These are phyloP conservation scores for Aspergillus indologenus DNA, from an alignment of 495 filamentous ascomycete genomes.

Conservation along the genomic window DNA sequence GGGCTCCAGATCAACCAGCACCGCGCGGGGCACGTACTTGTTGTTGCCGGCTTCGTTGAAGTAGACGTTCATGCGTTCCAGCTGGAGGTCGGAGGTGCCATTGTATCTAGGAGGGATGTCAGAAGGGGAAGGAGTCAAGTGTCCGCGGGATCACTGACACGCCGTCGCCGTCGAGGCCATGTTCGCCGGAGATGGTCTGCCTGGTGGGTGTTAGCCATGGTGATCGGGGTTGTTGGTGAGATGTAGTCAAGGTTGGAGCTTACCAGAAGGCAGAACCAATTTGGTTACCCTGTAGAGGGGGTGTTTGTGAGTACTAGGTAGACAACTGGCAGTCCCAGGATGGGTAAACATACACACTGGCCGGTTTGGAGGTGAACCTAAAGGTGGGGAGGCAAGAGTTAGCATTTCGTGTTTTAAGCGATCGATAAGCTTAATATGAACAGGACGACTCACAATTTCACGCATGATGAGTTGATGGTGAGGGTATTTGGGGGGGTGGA, in stretches of 20 bases:
- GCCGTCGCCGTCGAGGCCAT: slow-evolving; percentile 95
- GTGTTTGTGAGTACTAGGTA: slow-evolving; percentile 25
- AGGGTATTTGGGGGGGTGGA: neutral
- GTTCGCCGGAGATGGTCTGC: slow-evolving; percentile 98
- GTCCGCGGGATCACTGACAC: slow-evolving; percentile 56
- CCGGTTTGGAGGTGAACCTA: slow-evolving; percentile 98
- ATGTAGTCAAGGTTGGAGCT: too few species aligned
- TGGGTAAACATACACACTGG: slow-evolving; percentile 75
- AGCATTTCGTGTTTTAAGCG: too few species aligned
- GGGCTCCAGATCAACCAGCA: slow-evolving; percentile 98
- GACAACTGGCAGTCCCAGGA: slow-evolving; percentile 4
- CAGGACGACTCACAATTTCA: neutral
- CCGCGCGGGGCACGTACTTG: slow-evolving; percentile 99
- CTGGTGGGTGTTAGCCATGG: slow-evolving; percentile 50
- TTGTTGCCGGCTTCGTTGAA: slow-evolving; percentile 98
- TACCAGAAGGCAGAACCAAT: slow-evolving; percentile 99
- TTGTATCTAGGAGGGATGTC: slow-evolving; percentile 68
- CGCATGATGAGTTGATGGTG: neutral
- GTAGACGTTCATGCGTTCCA: slow-evolving; percentile 99
- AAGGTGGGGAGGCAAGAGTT: slow-evolving; percentile 35
- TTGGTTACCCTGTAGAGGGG: slow-evolving; percentile 84
- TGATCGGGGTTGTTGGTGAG: too few species aligned
- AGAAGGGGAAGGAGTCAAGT: slow-evolving; percentile 24
- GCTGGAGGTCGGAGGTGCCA: slow-evolving; percentile 95
- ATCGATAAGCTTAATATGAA: neutral